Evolutionary conservation across 805 yeast genomes (phyloP), one percentile per base, ranked within the genome.

Genomic region (Maudiozyma bulderi): DNA sequence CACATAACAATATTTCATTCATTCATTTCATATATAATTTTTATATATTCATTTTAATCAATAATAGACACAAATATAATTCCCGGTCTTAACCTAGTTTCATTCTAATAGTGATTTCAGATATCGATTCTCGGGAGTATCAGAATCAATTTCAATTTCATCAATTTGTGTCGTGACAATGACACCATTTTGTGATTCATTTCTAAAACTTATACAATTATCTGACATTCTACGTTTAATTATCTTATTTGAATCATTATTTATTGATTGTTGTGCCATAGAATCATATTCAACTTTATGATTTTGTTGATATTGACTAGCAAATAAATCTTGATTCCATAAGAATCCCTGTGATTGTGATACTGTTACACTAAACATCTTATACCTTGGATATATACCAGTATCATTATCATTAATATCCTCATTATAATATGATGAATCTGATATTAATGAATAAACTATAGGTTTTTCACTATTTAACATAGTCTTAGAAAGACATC

Each of bases 261-360:
- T 11, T 11, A 38, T 58, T 58, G 3, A 63, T 67, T 42, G 26
- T 8, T 42, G 13, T 26, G 7, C 33, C 8, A 34, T 8, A 8
- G 38, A 14, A 49, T 64, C 72, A 49, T 64, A 70, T 4, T 69
- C 56, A 0, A 69, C 64, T 14, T 73, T 73, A 44, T 72, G 64
- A 43, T 64, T 67, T 50, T 84, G 90, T 57, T 82, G 86, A 60
- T 79, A 81, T 31, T 82, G 81, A 1, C 82, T 72, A 2, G 88
- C 90, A 71, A 83, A 84, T 43, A 83, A 65, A 57, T 84, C 90
- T 58, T 84, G 90, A 60, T 84, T 84, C 78, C 87, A 84, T 2
- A 77, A 65, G 57, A 84, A 84, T 3, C 93, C 93, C 59, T 84
- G 90, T 33, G 83, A 75, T 57, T 82, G 84, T 28, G 65, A 54